Evolutionary conservation across 345 rosid species (phyloP), one percentile per base, ranked within the genome.

Genomic region (Eucalyptus camaldulensis): DNA sequence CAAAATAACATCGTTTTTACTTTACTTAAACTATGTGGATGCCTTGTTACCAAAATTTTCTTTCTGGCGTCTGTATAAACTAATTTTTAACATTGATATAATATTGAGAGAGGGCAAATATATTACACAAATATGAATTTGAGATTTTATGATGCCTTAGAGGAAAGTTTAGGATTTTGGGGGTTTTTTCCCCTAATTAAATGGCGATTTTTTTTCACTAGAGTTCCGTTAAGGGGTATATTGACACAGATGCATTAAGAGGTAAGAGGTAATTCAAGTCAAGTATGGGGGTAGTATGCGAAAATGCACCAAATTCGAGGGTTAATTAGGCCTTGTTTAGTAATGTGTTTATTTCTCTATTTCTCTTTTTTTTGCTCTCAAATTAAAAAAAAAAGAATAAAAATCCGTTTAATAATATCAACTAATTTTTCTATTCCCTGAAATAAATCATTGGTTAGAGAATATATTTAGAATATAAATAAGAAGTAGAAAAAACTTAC

Each of bases 401-500:
- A 53, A 53, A 21, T 53, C 5, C 0, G 1, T 53, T 53, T 53
- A 53, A 53, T 53, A 53, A 53, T 25, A 21, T 53, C 0, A 1
- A 53, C 10, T 21, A 53, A 21, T 53, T 53, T 53, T 53, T 53
- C 5, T 21, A 53, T 4, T 53, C 0, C 2, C 2, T 0, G 0
- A 21, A 53, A 21, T 5, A 53, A 53, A 53, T 0, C 1, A 1
- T 53, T 53, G 0, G 1, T 24, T 0, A 19, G 15, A 4, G 4
- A 53, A 21, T 53, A 21, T 53, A 53, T 21, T 53, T 21, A 53
- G 0, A 53, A 21, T 0, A 1, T 0, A 21, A 53, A 53, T 0
- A 53, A 53, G 58, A 21, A 53, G 5, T 53, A 53, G 0, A 53
- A 19, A 53, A 53, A 53, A 53, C 5, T 53, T 21, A 1, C 0